Evolutionary conservation across 768 basidiomycete genomes (phyloP).

Genomic region (Phlegmacium glaucopus): DNA sequence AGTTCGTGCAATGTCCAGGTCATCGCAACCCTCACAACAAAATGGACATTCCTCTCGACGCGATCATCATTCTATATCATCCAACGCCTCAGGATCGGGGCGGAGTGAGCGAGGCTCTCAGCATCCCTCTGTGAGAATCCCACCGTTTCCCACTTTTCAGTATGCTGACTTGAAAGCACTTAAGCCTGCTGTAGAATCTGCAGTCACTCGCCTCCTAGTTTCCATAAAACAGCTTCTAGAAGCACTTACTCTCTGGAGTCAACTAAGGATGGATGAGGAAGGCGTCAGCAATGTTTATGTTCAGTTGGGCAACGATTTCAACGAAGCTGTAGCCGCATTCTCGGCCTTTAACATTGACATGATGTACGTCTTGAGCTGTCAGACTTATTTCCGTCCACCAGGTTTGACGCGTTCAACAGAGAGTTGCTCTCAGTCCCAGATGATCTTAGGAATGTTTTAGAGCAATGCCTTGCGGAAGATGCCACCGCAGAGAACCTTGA

Average conservation of each 20-base stretch:
- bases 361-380: constrained; percentile 55
- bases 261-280: constrained; percentile 61
- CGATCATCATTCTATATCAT: constrained; percentile 51
- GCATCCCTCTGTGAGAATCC: constrained; percentile 32
- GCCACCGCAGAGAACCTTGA: constrained; percentile 84
- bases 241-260: constrained; percentile 82
- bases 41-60: constrained; percentile 46
- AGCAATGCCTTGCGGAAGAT: constrained; percentile 89
- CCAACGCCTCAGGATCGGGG: constrained; percentile 39
- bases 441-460: constrained; percentile 84
- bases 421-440: constrained; percentile 87
- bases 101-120: constrained; percentile 41
- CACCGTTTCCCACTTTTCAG: neutral
- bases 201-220: constrained; percentile 89
- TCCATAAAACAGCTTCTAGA: constrained; percentile 95
- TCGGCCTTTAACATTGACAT: constrained; percentile 82
- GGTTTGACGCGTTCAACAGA: constrained; percentile 36
- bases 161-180: constrained; percentile 5
- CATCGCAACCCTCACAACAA: constrained; percentile 20
- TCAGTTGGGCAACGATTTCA: constrained; percentile 95
- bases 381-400: neutral
- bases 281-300: constrained; percentile 98
- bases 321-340: constrained; percentile 89
- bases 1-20: constrained; percentile 22
- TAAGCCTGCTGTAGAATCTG: constrained; percentile 82